Evolutionary conservation across 306 rosid genomes (phyloP), one percentile per base, ranked within the genome.

Genomic region (Dicorynia guianensis): DNA sequence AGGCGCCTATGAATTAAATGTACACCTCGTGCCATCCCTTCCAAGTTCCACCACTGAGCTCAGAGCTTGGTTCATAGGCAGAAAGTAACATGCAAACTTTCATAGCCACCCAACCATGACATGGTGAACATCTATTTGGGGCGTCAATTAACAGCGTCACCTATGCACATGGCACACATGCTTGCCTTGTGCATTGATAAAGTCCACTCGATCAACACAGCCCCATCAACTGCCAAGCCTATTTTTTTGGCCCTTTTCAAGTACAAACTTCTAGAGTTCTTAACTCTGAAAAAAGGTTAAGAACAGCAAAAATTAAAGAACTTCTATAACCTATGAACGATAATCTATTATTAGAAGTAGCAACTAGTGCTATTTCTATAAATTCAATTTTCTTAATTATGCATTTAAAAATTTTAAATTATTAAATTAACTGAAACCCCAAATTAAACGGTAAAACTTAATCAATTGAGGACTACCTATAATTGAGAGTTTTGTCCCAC

Each of bases 131-230:
- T 71, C 53, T 57, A 30, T 79, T 79, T 30, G 43, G 52, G 19
- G 65, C 69, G 72, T 83, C 83, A 66, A 77, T 74, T 39, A 76
- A 69, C 44, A 59, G 55, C 81, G 71, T 72, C 85, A 77, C 57
- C 67, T 56, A 57, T 43, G 78, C 83, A 72, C 72, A 67, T 68
- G 86, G 67, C 84, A 78, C 86, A 68, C 77, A 63, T 86, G 84
- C 77, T 72, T 25, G 30, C 56, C 39, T 69, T 63, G 35, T 49
- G 40, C 59, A 63, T 19, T 18, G 44, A 56, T 33, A 36, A 8
- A 19, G 47, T 13, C 42, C 59, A 54, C 63, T 56, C 30, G 25
- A 42, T 35, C 38, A 67, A 17, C 40, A 20, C 55, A 43, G 25
- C 63, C 49, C 35, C 76, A 63, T 62, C 44, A n/a, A n/a, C 46